Evolutionary conservation across 2,329 filamentous ascomycete species (phyloP), one percentile per base, ranked within the genome.

Genomic region (Phyllosticta citrichinensis): DNA sequence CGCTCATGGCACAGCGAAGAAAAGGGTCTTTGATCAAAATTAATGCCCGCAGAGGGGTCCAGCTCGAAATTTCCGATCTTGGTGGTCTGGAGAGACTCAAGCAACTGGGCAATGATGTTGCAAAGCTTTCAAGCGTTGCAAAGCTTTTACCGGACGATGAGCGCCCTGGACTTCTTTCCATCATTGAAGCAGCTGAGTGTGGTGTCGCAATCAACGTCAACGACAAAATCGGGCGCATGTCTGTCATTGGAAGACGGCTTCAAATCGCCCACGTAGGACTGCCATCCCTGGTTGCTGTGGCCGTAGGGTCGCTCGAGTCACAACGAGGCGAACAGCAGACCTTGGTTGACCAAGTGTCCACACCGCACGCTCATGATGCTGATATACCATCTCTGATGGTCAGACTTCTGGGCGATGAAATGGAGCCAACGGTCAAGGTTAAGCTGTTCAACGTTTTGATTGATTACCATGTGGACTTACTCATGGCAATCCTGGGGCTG

Each of bases 61-160:
- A 30, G 12, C 51, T 62, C 33, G 25, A 24, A 2, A 75, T 94
- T 17, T 79, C 80, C 8, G 84, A 86, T 63, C 74, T 90, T 50
- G 77, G 83, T 11, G 84, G 87, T 65, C 76, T 96, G 17, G 78
- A 83, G 10, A 82, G 83, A 52, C 78, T 99, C 14, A 83, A 87
- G 8, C 81, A 81, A 11, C 80, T 99, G 9, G 87, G 83, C 0
- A 86, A 89, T 64, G 94, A 99, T 68, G 72, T 97, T 56, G 81
- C 87, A 5, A 90, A 88, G 65, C 79, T 99, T 5, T 89, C 91
- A 0, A 92, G 86, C 0, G 91, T 99, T 25, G 84, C 93, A 6
- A 97, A 97, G 70, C 97, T 97, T 71, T 80, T 99, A 2, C 93
- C 94, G 0, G 93, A 99, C 67, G 94, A 99, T 73, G 93, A 99